Evolutionary conservation across 495 filamentous ascomycete genomes (phyloP), one percentile per base, ranked within the genome.

Genomic region (Aspergillus asperescens): DNA sequence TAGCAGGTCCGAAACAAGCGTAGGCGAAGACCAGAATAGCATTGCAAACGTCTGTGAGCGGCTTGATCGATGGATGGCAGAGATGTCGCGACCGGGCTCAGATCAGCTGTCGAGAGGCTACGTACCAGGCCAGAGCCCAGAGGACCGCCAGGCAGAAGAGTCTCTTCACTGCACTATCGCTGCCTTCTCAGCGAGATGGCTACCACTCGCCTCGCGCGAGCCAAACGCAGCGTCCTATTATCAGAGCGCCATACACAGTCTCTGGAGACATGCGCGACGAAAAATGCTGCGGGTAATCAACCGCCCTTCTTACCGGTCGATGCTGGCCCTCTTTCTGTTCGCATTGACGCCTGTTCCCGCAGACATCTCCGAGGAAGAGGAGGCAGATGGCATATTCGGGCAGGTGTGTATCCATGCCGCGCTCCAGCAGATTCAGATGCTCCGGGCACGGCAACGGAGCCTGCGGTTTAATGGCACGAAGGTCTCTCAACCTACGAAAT

Each of bases 261-360:
- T 50, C 1, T 50, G 48, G 48, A 35, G 48, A 6, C 23, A 50
- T 9, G 48, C 48, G 15, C 48, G 48, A 4, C 34, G 48, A 9
- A 37, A 50, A 1, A 50, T 50, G 48, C 48, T 50, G 1, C 48
- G 48, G 22, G 48, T 50, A 3, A 50, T 50, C 7, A 50, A 50
- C 8, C 48, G 48, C 2, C 37, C 48, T 0, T 50, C 48, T 0
- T 50, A 50, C 15, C 48, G 37, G 15, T 50, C 48, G 6, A 50
- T 50, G 35, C 37, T 50, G 4, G 15, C 48, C 1, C 23, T 50
- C 5, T 50, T 50, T 20, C 25, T 50, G 2, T 50, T 50, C 18
- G 48, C 48, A 25, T n/a, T 50, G 23, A 50, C 48, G 3, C 48
- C 48, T 19, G 48, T 50, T 10, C 48, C 48, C 7, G 23, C 48